Conservation (phyloP, 345 rosid genomes). For the Ricinus communis region DNA sequence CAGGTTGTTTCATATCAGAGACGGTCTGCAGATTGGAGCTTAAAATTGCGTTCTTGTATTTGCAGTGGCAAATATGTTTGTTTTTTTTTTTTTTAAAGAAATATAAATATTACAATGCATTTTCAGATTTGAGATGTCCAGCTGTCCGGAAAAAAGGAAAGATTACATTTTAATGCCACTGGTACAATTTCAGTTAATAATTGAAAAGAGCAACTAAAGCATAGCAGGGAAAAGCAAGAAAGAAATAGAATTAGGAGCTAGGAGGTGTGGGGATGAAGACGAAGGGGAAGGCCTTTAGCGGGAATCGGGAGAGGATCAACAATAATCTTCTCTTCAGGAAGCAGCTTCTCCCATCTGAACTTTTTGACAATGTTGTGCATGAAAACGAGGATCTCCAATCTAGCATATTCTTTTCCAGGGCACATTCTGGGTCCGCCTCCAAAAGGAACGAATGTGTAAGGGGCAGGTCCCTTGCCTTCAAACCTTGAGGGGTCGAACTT, state of each 20-base stretch:
- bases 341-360: conserved; percentile 14
- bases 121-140: too few species aligned
- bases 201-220: too few species aligned
- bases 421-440: conserved; percentile 14
- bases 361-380: conserved; percentile 6
- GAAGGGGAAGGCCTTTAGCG: conserved; percentile 7
- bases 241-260: too few species aligned
- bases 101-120: too few species aligned
- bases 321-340: conserved; percentile 1
- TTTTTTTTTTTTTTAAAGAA: too few species aligned
- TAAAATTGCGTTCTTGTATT: background rate
- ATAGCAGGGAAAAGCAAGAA: background rate
- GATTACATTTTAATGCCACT: too few species aligned
- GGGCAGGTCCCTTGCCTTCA: conserved; percentile 6
- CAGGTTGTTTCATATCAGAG: too few species aligned
- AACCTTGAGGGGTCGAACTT: conserved; percentile 9
- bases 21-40: too few species aligned
- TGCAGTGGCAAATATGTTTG: too few species aligned
- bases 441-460: conserved; percentile 7
- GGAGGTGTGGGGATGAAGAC: background rate
- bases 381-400: conserved; percentile 8
- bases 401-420: conserved; percentile 11
- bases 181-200: too few species aligned
- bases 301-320: conserved; percentile 6
- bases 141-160: too few species aligned